A percentile compares a stretch with the other conserved stretches of the same genome.
These are phyloP conservation scores for Iris macrosiphon DNA, from an alignment of 106 monocot genomes.

Conservation along the genomic window DNA sequence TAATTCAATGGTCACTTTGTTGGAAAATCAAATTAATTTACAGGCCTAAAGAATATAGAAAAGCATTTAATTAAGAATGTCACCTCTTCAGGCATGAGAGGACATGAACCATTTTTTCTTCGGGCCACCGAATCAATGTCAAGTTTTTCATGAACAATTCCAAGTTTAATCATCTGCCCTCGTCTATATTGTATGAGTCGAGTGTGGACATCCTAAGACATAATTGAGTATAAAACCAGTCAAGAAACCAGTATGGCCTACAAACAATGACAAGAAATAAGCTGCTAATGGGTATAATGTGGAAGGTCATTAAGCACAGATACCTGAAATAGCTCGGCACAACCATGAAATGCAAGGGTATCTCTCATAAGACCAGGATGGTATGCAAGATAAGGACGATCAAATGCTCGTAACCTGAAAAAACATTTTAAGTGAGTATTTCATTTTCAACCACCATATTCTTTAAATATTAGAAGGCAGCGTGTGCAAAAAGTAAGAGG, in stretches of 20 bases:
- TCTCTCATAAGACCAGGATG: slow-evolving; percentile 77
- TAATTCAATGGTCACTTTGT: too few species aligned
- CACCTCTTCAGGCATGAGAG: slow-evolving; percentile 97
- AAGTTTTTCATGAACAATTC: slow-evolving; percentile 55
- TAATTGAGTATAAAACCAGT: neutral
- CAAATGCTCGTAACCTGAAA: slow-evolving; percentile 61
- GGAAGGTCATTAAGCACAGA: too few species aligned
- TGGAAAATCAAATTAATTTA: too few species aligned
- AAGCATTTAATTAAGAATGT: too few species aligned
- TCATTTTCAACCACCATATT: too few species aligned
- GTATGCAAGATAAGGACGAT: slow-evolving; percentile 66
- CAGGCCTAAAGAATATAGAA: too few species aligned
- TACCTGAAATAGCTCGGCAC: slow-evolving; percentile 93
- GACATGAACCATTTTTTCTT: slow-evolving; percentile 75
- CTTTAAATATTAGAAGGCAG: too few species aligned
- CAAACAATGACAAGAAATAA: neutral
- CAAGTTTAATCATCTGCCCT: slow-evolving; percentile 67
- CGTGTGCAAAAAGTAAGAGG: too few species aligned
- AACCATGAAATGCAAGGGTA: slow-evolving; percentile 81
- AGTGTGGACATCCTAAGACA: slow-evolving; percentile 78
- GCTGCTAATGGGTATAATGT: too few species aligned
- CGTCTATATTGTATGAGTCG: slow-evolving; percentile 83
- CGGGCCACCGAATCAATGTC: slow-evolving; percentile 55
- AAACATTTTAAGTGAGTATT: slow-evolving; percentile 7
- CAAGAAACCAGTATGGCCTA: neutral